Evolutionary conservation across 768 basidiomycete genomes (phyloP), one percentile per base, ranked within the genome.

Genomic region (Suillus brevipes): DNA sequence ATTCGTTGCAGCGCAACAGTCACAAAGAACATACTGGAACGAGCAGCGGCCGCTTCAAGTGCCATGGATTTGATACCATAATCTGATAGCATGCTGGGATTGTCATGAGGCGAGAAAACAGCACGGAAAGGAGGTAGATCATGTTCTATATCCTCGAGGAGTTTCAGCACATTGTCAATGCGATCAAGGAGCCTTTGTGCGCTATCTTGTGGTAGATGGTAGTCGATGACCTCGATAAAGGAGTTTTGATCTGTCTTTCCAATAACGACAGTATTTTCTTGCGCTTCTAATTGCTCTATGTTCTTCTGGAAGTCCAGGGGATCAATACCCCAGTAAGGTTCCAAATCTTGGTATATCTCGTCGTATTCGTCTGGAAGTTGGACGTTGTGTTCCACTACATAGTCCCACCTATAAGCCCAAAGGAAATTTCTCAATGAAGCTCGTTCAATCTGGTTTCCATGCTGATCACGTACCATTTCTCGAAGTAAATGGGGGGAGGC

Each of bases 341-440:
- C 74, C 10, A 82, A 64, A 60, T 81, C 75, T 8, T 71, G 66
- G 62, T 74, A 68, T 58, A 83, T 82, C 65, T 81, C 80, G 69
- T 84, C 82, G 56, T 84, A 83, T 62, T 83, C 82, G 65, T 83
- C 83, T 18, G 77, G 79, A 1, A 83, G 73, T 50, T 75, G 78
- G 2, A 83, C 75, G 36, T 75, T 66, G 65, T 84, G 67, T 59
- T 68, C 67, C n/a, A 74, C 71, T 7, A 79, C 78, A 63, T 80
- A 84, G 25, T 74, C 66, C 82, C 81, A 83, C 81, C 81, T 77
- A 18, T 18, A 28, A 34, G 20, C 1, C 25, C 43, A 36, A 42
- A n/a, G 13, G 6, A 16, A n/a, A 10, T 60, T 18, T 36, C 6
- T 4, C 9, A 34, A 6, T 47, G 12, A 45, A 42, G 18, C 18